Evolutionary conservation across 1,139 yeast genomes (phyloP).

Genomic region (Arxiozyma telluris): DNA sequence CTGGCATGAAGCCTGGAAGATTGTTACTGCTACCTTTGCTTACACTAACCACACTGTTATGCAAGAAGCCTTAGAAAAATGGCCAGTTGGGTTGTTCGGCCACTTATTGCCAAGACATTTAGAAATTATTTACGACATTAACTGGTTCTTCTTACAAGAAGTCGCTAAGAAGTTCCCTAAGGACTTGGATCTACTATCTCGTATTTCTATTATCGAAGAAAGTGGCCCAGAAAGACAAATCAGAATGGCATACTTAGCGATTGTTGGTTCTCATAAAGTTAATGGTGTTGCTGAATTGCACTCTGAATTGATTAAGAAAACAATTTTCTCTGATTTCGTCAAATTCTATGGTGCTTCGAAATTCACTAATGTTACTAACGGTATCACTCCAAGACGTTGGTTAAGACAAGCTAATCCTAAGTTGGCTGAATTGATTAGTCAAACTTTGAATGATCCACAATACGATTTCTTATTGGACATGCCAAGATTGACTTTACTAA

Average conservation of each 20-base stretch:
- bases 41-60: constrained; percentile 93
- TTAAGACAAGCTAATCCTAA: constrained; percentile 85
- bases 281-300: constrained; percentile 96
- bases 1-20: constrained; percentile 82
- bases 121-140: constrained; percentile 84
- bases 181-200: constrained; percentile 52
- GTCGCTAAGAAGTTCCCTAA: constrained; percentile 72
- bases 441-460: constrained; percentile 50
- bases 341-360: constrained; percentile 69
- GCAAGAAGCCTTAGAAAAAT: constrained; percentile 90
- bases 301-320: constrained; percentile 80
- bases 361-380: constrained; percentile 88
- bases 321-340: constrained; percentile 87
- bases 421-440: constrained; percentile 61
- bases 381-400: constrained; percentile 97
- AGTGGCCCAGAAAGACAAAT: constrained; percentile 60
- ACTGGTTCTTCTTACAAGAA: constrained; percentile 63
- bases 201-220: constrained; percentile 84
- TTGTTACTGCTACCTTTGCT: constrained; percentile 75
- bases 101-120: constrained; percentile 81
- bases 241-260: constrained; percentile 88
- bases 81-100: constrained; percentile 82
- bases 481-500: constrained; percentile 58
- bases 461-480: constrained; percentile 64
- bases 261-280: constrained; percentile 86